phyloP scores from a whole-genome alignment of 1,284 basidiomycete species.

The Irpex sp. region DNA sequence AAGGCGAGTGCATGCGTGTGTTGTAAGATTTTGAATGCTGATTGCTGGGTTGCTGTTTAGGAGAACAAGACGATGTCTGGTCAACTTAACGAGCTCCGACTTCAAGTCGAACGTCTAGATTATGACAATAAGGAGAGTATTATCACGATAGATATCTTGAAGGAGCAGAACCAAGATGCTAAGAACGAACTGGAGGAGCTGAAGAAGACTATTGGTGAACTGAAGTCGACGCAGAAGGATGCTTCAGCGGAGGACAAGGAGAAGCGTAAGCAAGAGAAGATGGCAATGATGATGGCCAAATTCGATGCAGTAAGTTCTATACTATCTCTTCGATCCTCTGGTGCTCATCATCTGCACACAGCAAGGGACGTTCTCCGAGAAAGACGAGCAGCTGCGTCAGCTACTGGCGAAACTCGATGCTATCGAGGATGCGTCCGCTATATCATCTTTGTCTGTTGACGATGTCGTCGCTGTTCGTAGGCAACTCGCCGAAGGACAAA shows the following conservation, averaged over 20 bases:
- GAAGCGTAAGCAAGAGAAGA: slow-evolving; percentile 98
- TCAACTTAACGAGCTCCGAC: slow-evolving; percentile 88
- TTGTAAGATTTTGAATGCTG: slow-evolving; percentile 1
- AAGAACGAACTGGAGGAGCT: slow-evolving; percentile 90
- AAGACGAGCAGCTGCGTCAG: slow-evolving; percentile 87
- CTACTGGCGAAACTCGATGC: slow-evolving; percentile 81
- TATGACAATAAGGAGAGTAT: slow-evolving; percentile 95
- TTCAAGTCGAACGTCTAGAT: slow-evolving; percentile 89
- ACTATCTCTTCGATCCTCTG: not conserved
- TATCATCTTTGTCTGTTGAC: slow-evolving; percentile 64
- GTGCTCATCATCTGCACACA: slow-evolving; percentile 26
- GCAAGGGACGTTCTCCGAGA: slow-evolving; percentile 89
- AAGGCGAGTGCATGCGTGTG: slow-evolving; percentile 44
- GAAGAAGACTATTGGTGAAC: slow-evolving; percentile 74
- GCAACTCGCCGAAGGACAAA: slow-evolving; percentile 88
- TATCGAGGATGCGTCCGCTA: slow-evolving; percentile 56
- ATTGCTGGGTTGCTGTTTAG: slow-evolving; percentile 32
- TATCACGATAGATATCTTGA: slow-evolving; percentile 95
- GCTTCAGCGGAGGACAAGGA: slow-evolving; percentile 92
- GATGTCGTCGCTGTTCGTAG: slow-evolving; percentile 80
- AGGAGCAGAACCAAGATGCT: slow-evolving; percentile 91
- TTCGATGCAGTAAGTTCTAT: slow-evolving; percentile 78
- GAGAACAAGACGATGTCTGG: slow-evolving; percentile 91
- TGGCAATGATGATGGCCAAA: slow-evolving; percentile 99
- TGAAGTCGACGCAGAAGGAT: slow-evolving; percentile 83